phyloP scores from a whole-genome alignment of 2,329 filamentous ascomycete species.

The Beauveria scarabaeidicola region DNA sequence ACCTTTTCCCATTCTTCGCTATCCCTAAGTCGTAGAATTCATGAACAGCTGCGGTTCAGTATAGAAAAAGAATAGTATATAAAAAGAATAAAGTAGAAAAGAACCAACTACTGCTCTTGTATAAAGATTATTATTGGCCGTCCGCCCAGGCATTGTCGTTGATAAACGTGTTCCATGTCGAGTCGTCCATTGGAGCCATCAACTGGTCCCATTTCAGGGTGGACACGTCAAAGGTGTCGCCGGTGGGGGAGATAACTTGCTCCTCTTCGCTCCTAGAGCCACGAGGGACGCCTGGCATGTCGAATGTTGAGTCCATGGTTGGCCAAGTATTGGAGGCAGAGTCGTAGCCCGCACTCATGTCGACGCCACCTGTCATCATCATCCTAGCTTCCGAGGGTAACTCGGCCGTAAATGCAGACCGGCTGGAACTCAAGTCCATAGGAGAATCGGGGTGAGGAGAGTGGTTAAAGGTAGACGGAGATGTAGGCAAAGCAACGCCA shows the following conservation, averaged over 20 bases:
- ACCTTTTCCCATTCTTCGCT: background rate
- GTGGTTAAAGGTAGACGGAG: background rate
- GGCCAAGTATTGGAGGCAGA: conserved; percentile 12
- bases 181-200: conserved; percentile 18
- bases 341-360: conserved; percentile 21
- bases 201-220: conserved; percentile 13
- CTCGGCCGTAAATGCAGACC: conserved; percentile 33
- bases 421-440: conserved; percentile 15
- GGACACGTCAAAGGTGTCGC: background rate
- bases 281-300: background rate
- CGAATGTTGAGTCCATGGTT: conserved; percentile 7
- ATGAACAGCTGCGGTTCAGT: background rate
- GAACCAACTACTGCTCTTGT: background rate
- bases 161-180: conserved; percentile 23
- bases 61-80: background rate
- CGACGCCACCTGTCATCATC: conserved; percentile 28
- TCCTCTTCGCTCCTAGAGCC: background rate
- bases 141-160: conserved; percentile 21
- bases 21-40: background rate
- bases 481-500: background rate
- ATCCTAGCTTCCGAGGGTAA: conserved; percentile 34
- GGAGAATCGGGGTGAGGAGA: conserved; percentile 15
- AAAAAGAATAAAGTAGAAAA: background rate
- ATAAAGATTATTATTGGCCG: background rate
- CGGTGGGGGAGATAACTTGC: background rate